Base-by-base conservation (phyloP, 257 asterid species). In the Petunia secreta region DNA sequence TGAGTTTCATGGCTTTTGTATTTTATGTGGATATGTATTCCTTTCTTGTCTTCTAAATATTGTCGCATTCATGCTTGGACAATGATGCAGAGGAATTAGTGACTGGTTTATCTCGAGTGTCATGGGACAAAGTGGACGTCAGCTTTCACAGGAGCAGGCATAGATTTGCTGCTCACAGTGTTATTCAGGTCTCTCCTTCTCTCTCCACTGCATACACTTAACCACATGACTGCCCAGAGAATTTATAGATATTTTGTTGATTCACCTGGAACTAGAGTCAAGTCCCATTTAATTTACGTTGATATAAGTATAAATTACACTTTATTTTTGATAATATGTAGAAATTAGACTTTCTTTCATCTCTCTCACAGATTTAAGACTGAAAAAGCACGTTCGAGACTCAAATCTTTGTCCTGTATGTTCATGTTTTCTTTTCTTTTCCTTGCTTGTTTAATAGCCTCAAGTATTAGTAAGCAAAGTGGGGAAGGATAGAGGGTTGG, bases 111-210 rank as follows among this genome's bases (percentile, higher is more conserved):
- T 89, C 97, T 82, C 90, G 93, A 53, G 84, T 96, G 75, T 78
- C 99, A 6, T 96, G 99, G 99, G 98, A 96, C 88, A 96, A 96
- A 88, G 97, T 96, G 63, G 99, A 96, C 9, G 94, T 94, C 69
- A 96, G 98, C 89, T 96, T 96, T 84, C 99, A 96, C 79, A 83
- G 60, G 34, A 94, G 98, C 93, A 86, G 84, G 87, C 78, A 88
- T 75, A 92, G 87, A 82, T 92, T 86, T 82, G 97, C 98, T 64
- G 97, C 99, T 71, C 99, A 96, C 74, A 92, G 97, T 86, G 84
- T 94, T 80, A 96, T 96, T 83, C 99, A 96, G 98, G 98, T 93
- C 43, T 75, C 78, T 73, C 75, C 59, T 78, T 76, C 81, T 60
- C 83, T 57, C 82, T 82, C n/a, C 38, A 36, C 78, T 68, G 44